Conservation (phyloP, 2,329 filamentous ascomycete species). For the Aspergillus luchuensis region DNA sequence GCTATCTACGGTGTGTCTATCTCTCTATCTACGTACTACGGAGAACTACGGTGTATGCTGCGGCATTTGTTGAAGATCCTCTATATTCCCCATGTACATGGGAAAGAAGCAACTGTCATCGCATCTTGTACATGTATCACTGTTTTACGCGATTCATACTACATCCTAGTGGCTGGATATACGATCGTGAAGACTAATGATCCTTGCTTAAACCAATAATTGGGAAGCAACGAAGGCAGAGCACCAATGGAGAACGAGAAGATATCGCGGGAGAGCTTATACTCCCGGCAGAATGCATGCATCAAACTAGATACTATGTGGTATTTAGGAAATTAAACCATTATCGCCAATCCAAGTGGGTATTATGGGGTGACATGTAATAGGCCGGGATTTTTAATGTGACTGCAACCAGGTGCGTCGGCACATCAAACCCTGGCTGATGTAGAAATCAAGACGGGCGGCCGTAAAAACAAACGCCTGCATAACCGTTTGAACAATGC, state of each 20-base stretch:
- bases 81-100: too few species aligned
- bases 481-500: conserved; percentile 15
- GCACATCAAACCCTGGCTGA: background rate
- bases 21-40: background rate
- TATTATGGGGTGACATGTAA: background rate
- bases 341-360: background rate
- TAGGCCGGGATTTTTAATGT: background rate
- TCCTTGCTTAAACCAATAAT: background rate
- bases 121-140: too few species aligned
- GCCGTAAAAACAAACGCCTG: conserved; percentile 26
- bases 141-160: too few species aligned
- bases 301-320: background rate
- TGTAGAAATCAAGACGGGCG: conserved; percentile 17
- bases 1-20: background rate
- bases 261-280: background rate
- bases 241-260: background rate
- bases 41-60: too few species aligned
- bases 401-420: background rate
- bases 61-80: too few species aligned
- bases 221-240: background rate
- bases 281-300: background rate
- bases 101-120: too few species aligned
- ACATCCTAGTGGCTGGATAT: too few species aligned
- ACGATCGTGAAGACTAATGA: background rate
- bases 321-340: background rate